These are phyloP conservation scores for Alternaria solani DNA, from an alignment of 2,329 filamentous ascomycete species.

Conservation along the genomic window DNA sequence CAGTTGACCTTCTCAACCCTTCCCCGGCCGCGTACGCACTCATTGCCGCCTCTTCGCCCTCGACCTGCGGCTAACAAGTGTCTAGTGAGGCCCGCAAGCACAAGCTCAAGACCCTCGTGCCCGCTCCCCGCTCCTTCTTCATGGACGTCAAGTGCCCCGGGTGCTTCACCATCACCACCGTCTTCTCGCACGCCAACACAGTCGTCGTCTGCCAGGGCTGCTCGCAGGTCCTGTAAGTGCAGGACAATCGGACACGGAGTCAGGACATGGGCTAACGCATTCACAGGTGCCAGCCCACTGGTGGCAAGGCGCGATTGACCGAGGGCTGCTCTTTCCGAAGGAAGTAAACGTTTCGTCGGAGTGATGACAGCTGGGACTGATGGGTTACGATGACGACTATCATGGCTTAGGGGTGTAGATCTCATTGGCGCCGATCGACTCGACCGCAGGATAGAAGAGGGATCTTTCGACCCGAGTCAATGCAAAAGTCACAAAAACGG, in stretches of 20 bases:
- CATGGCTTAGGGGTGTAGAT: slow-evolving; percentile 50
- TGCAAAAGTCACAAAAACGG: slow-evolving; percentile 51
- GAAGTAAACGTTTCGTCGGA: slow-evolving; percentile 76
- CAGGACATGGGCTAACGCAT: slow-evolving; percentile 34
- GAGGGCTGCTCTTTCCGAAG: slow-evolving; percentile 99
- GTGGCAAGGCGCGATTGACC: slow-evolving; percentile 98
- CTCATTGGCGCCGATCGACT: slow-evolving; percentile 53
- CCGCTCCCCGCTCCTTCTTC: slow-evolving; percentile 98
- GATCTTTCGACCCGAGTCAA: slow-evolving; percentile 54
- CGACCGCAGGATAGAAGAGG: slow-evolving; percentile 56
- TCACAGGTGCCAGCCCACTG: slow-evolving; percentile 87
- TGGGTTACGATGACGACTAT: slow-evolving; percentile 51
- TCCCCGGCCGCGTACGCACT: slow-evolving; percentile 75
- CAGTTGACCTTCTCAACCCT: slow-evolving; percentile 99
- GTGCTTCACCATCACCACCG: slow-evolving; percentile 99
- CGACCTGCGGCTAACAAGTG: slow-evolving; percentile 37
- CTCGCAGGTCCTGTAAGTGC: slow-evolving; percentile 83
- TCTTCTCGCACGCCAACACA: slow-evolving; percentile 99
- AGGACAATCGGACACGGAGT: slow-evolving; percentile 6
- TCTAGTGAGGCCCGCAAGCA: slow-evolving; percentile 92
- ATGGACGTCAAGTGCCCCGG: slow-evolving; percentile 99
- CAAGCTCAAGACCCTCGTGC: slow-evolving; percentile 99
- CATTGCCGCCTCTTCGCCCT: slow-evolving; percentile 18
- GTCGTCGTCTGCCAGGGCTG: slow-evolving; percentile 99
- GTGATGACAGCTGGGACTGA: slow-evolving; percentile 42